phyloP scores from a whole-genome alignment of 148 eudicot species.

The Polygonum aviculare region DNA sequence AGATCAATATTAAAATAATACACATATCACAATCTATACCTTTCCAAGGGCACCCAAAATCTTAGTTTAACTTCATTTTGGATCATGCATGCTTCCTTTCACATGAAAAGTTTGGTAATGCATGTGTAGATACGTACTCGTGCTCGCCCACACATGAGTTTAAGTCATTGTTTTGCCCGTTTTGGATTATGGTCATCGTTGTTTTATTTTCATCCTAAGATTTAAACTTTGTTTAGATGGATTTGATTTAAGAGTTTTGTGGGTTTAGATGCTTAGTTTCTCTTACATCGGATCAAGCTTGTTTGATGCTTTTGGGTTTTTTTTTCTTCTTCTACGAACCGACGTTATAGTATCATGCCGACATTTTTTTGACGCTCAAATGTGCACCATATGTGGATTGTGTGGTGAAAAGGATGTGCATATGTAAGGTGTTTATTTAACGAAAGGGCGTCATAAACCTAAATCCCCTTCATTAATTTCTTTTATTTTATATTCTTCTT shows the following conservation, averaged over 20 bases:
- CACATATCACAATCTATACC: conserved; percentile 5
- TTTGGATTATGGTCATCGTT: neutral
- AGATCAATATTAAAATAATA: neutral
- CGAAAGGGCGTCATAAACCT: neutral
- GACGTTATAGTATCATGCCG: neutral
- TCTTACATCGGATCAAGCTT: no score
- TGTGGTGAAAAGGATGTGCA: neutral
- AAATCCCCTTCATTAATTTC: neutral
- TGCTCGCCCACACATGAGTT: neutral
- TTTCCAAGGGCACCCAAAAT: conserved; percentile 1
- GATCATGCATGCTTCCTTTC: neutral
- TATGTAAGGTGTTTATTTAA: neutral
- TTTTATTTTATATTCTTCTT: no score
- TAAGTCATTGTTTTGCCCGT: neutral
- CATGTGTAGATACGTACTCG: neutral
- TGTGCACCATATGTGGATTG: neutral
- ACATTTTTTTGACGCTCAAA: neutral
- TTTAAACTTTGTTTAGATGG: neutral
- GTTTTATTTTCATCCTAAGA: neutral
- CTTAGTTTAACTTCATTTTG: neutral
- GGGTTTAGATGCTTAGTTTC: no score
- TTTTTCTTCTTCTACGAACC: no score
- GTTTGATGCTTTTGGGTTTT: no score
- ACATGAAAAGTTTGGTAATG: neutral
- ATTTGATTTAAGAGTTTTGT: no score